A percentile compares a stretch with the other conserved stretches of the same genome.
Evolutionary conservation across 225 moss, liverwort and hornwort genomes (phyloP).

Genomic region (Neckera pumila): DNA sequence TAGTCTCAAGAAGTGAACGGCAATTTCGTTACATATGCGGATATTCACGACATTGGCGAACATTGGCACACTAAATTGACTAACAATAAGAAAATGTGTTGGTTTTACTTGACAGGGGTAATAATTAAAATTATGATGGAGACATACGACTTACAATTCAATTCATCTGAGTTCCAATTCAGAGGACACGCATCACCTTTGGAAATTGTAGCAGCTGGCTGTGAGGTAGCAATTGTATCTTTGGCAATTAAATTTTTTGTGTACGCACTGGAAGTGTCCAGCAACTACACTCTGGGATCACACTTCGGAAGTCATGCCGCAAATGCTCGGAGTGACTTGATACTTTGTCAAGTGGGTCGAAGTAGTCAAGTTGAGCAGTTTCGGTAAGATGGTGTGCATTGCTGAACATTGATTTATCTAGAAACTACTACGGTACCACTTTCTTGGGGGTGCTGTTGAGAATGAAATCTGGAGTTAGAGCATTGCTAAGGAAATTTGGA

Average conservation of each 20-base stretch:
- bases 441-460: background rate
- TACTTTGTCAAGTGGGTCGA: background rate
- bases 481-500: background rate
- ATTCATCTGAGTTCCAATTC: background rate
- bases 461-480: background rate
- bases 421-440: background rate
- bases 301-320: background rate
- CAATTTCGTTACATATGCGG: background rate
- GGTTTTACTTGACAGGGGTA: background rate
- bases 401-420: background rate
- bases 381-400: background rate
- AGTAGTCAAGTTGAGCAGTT: background rate
- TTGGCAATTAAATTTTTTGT: background rate
- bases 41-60: background rate
- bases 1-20: background rate
- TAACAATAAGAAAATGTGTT: background rate
- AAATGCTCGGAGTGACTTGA: background rate
- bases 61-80: background rate
- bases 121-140: background rate
- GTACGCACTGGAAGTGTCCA: background rate
- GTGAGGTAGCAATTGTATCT: background rate
- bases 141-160: background rate
- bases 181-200: background rate
- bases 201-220: background rate
- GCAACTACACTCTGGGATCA: background rate